Evolutionary conservation across 441 rosid species (phyloP).

Genomic region (Monsonia emarginata): DNA sequence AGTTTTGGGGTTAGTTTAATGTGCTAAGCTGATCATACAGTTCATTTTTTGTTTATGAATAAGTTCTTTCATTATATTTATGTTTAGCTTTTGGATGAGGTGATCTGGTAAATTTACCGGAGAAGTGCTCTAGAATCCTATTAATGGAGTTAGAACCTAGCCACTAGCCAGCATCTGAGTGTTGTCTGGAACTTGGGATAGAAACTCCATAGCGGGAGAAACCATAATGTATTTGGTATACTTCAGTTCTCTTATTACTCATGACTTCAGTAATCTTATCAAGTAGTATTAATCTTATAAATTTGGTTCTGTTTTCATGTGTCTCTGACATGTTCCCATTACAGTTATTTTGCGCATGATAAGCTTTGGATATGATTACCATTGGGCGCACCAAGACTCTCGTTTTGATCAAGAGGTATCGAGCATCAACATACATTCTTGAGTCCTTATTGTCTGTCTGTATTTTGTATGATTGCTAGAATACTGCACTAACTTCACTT

Average conservation of each 20-base stretch:
- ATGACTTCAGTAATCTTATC: too few relatives aligned
- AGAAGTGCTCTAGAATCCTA: too few relatives aligned
- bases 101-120: too few relatives aligned
- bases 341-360: slow-evolving; percentile 87
- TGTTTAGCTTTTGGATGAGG: neutral
- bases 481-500: slow-evolving; percentile 7
- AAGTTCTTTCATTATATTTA: neutral
- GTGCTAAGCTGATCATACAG: neutral
- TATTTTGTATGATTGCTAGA: slow-evolving; percentile 9
- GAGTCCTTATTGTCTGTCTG: slow-evolving; percentile 1
- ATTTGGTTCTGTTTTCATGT: slow-evolving; percentile 6
- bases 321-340: slow-evolving; percentile 7
- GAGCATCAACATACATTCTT: neutral
- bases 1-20: neutral
- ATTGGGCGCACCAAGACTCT: slow-evolving; percentile 55
- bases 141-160: too few relatives aligned
- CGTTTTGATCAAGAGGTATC: slow-evolving; percentile 63
- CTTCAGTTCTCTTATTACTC: too few relatives aligned
- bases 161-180: too few relatives aligned
- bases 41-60: neutral
- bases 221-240: too few relatives aligned
- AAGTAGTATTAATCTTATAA: too few relatives aligned
- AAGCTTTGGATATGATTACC: slow-evolving; percentile 88
- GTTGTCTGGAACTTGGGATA: too few relatives aligned
- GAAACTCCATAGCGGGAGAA: neutral